Conservation (phyloP, 225 moss, liverwort and hornwort species). For the Bryum argenteum region DNA sequence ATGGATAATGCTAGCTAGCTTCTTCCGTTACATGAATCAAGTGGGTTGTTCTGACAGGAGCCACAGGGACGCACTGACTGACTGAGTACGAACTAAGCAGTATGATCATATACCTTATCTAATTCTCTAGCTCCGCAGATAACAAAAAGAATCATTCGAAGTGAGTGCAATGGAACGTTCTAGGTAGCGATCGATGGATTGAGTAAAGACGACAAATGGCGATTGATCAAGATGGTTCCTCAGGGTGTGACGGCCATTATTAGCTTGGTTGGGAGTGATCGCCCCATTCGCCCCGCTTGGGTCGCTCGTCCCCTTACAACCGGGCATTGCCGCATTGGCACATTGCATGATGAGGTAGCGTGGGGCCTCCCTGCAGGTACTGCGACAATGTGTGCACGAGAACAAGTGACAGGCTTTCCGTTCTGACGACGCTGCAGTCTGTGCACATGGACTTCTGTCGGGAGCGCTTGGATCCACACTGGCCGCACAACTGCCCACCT, state of each 20-base stretch:
- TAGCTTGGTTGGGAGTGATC: constrained; percentile 28
- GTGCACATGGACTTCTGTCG: constrained; percentile 38
- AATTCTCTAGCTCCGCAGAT: too few relatives aligned
- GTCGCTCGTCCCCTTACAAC: too few relatives aligned
- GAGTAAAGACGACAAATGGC: not conserved
- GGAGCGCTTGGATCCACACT: constrained; percentile 29
- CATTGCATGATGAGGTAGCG: constrained; percentile 36
- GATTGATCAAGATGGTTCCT: constrained; percentile 21
- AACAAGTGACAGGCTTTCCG: constrained; percentile 36
- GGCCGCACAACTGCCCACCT: constrained; percentile 24
- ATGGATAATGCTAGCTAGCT: too few relatives aligned
- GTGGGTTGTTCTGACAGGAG: too few relatives aligned
- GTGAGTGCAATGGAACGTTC: constrained; percentile 1
- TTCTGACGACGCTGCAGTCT: constrained; percentile 36
- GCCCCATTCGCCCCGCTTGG: not conserved
- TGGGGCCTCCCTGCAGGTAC: not conserved
- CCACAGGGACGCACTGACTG: too few relatives aligned
- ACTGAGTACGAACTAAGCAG: too few relatives aligned
- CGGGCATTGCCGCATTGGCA: not conserved
- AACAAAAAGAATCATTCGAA: too few relatives aligned
- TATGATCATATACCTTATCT: too few relatives aligned
- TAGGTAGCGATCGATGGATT: not conserved
- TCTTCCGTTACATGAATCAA: too few relatives aligned
- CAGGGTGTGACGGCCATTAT: constrained; percentile 34
- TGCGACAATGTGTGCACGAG: constrained; percentile 35